Evolutionary conservation across 1,284 basidiomycete genomes (phyloP).

Genomic region (Leucoagaricus sp.): DNA sequence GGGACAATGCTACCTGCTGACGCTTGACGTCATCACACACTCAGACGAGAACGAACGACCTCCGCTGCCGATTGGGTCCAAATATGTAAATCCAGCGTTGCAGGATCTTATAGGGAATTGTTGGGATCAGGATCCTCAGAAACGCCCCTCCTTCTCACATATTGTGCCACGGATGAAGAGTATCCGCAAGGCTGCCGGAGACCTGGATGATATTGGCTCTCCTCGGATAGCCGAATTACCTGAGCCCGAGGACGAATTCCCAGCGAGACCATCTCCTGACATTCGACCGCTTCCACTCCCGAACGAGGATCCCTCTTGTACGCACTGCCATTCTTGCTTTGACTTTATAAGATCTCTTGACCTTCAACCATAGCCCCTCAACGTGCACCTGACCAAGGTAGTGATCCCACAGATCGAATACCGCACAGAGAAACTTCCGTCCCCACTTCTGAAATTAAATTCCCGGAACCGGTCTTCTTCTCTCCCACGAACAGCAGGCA

Average conservation of each 20-base stretch:
- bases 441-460: constrained; percentile 24
- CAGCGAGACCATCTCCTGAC: constrained; percentile 31
- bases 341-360: neutral
- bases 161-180: constrained; percentile 30
- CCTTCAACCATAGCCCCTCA: neutral
- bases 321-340: neutral
- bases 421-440: constrained; percentile 33
- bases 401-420: neutral
- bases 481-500: constrained; percentile 23
- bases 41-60: constrained; percentile 28
- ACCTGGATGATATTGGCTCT: constrained; percentile 20
- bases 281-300: constrained; percentile 31
- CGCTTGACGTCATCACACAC: constrained; percentile 25
- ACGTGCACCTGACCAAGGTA: neutral
- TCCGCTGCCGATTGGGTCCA: constrained; percentile 23
- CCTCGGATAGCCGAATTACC: constrained; percentile 24
- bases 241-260: constrained; percentile 19
- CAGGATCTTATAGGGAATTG: constrained; percentile 33
- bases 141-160: constrained; percentile 32
- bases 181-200: constrained; percentile 28
- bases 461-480: constrained; percentile 28
- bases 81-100: constrained; percentile 33
- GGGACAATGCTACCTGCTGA: constrained; percentile 17
- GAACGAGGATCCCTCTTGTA: neutral
- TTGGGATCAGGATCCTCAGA: constrained; percentile 33